phyloP scores from a whole-genome alignment of 352 stramenopile species.

The Phytophthora vignae region DNA sequence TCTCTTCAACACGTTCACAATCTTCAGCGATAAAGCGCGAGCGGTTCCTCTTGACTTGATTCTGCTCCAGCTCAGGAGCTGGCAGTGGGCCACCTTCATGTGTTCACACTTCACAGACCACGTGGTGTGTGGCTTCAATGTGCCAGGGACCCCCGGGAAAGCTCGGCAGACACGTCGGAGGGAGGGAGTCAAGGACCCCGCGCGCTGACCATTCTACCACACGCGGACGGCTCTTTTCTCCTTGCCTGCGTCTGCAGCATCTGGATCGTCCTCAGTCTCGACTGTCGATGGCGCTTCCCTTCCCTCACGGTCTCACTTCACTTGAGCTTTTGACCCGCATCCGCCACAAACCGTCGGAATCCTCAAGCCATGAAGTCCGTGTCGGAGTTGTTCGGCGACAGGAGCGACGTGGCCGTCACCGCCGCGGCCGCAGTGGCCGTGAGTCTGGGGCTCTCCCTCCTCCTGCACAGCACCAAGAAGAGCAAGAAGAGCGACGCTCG shows the following conservation, averaged over 20 bases:
- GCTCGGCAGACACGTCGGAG: neutral
- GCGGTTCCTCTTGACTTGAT: too few species aligned
- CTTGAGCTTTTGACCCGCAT: constrained; percentile 9
- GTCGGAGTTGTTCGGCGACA: constrained; percentile 24
- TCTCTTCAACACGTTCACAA: too few species aligned
- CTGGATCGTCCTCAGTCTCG: neutral
- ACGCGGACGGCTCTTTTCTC: neutral
- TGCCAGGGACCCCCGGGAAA: neutral
- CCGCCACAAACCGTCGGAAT: constrained; percentile 8
- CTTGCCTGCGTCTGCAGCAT: neutral
- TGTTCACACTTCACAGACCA: neutral
- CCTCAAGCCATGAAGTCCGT: constrained; percentile 27
- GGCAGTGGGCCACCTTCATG: neutral
- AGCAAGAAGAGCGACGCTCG: constrained; percentile 21
- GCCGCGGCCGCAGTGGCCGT: constrained; percentile 29
- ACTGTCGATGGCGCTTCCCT: neutral
- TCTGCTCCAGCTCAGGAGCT: neutral
- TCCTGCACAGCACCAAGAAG: constrained; percentile 32
- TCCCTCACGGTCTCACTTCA: constrained; percentile 9
- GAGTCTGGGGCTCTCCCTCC: constrained; percentile 38
- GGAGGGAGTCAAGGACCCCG: neutral
- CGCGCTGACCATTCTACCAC: neutral
- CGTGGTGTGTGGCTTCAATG: neutral
- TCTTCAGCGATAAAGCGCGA: too few species aligned
- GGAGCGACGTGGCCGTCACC: constrained; percentile 21